A percentile compares a stretch with the other conserved stretches of the same genome.
Evolutionary conservation across 345 rosid genomes (phyloP).

Genomic region (Salix koriyanagi): DNA sequence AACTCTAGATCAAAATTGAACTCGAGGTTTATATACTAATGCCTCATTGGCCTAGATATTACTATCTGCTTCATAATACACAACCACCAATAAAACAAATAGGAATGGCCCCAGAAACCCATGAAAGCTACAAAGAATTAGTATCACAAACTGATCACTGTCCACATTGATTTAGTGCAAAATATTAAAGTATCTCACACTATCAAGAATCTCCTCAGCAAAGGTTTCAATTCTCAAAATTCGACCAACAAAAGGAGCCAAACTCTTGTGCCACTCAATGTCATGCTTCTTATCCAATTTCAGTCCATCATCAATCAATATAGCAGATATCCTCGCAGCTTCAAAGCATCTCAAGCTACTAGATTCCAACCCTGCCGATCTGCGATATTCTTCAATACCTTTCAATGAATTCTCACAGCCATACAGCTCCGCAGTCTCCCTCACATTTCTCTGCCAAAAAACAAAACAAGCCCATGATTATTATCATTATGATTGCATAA

Average conservation of each 20-base stretch:
- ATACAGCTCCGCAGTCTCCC: conserved; percentile 66
- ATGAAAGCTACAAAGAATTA: too few relatives aligned
- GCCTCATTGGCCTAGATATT: too few relatives aligned
- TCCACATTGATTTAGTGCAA: too few relatives aligned
- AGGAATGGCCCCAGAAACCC: too few relatives aligned
- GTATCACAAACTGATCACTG: too few relatives aligned
- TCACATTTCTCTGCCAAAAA: conserved; percentile 65
- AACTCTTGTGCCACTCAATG: conserved; percentile 60
- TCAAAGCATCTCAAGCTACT: conserved; percentile 58
- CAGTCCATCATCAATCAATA: conserved; percentile 86
- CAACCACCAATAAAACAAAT: too few relatives aligned
- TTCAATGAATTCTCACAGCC: conserved; percentile 55
- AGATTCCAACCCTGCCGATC: conserved; percentile 47
- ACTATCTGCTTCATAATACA: too few relatives aligned
- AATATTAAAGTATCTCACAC: conserved; percentile 31
- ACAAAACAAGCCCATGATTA: background rate
- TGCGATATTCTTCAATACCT: conserved; percentile 66
- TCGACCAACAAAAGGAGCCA: conserved; percentile 70
- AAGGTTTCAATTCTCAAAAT: conserved; percentile 72
- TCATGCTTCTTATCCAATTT: conserved; percentile 67
- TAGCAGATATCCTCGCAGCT: conserved; percentile 70
- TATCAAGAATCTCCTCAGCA: conserved; percentile 75
- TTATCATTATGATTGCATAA: too few relatives aligned
- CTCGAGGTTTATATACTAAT: too few relatives aligned
- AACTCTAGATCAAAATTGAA: background rate